A percentile compares a stretch with the other conserved stretches of the same genome.
Evolutionary conservation across 129 eudicot species (phyloP).

Genomic region (Flaveria brownii): DNA sequence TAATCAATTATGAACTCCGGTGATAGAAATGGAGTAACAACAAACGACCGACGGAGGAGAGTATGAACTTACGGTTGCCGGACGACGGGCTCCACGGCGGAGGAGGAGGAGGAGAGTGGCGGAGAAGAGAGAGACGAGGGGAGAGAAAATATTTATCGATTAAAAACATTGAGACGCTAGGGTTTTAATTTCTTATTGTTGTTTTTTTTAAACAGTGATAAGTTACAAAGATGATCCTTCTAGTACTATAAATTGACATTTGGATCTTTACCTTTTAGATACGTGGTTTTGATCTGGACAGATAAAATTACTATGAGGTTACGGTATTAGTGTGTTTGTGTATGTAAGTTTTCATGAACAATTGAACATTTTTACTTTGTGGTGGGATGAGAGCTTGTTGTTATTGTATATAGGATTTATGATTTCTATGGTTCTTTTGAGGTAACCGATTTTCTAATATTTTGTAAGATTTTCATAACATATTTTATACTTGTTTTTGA

Average conservation of each 20-base stretch:
- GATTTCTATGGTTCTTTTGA: too few relatives aligned
- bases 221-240: constrained; percentile 10
- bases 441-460: too few relatives aligned
- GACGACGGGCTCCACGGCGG: constrained; percentile 17
- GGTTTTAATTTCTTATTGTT: constrained; percentile 26
- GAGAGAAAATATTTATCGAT: constrained; percentile 35
- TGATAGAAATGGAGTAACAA: neutral
- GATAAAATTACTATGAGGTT: too few relatives aligned
- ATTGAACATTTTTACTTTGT: too few relatives aligned
- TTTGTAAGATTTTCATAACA: too few relatives aligned
- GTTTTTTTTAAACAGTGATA: constrained; percentile 21
- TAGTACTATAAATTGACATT: neutral
- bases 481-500: too few relatives aligned
- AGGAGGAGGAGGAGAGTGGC: constrained; percentile 33
- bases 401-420: too few relatives aligned
- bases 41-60: constrained; percentile 3
- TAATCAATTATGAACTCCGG: neutral
- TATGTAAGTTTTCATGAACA: too few relatives aligned
- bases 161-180: constrained; percentile 33
- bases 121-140: constrained; percentile 36
- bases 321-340: too few relatives aligned
- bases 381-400: too few relatives aligned
- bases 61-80: constrained; percentile 29
- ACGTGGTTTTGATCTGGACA: too few relatives aligned
- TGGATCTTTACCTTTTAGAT: neutral